A percentile compares a stretch with the other conserved stretches of the same genome.
phyloP scores from a whole-genome alignment of 2,329 filamentous ascomycete genomes.

The Hypoxylon sp. region DNA sequence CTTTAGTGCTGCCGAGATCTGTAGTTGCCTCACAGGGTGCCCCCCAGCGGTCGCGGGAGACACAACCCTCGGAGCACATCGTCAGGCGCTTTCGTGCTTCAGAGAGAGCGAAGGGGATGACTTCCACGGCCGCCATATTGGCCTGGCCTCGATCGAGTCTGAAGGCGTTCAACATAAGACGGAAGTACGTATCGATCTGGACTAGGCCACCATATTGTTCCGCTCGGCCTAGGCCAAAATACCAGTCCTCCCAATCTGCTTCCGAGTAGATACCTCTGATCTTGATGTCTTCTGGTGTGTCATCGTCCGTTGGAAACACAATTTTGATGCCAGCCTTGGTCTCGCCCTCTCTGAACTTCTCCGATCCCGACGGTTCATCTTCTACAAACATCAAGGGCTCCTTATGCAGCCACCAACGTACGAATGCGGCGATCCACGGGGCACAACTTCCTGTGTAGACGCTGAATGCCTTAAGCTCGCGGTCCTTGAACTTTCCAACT shows the following conservation, averaged over 20 bases:
- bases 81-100: constrained; percentile 22
- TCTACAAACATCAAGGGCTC: constrained; percentile 15
- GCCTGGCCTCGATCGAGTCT: constrained; percentile 25
- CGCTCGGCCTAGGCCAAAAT: constrained; percentile 7
- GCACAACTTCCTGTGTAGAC: constrained; percentile 17
- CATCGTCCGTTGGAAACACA: background rate
- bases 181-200: constrained; percentile 18
- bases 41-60: constrained; percentile 12
- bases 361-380: background rate
- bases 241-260: constrained; percentile 1
- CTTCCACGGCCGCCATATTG: constrained; percentile 14
- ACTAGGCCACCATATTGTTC: constrained; percentile 25
- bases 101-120: constrained; percentile 23
- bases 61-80: constrained; percentile 32
- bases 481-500: background rate
- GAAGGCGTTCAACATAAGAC: constrained; percentile 27
- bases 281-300: constrained; percentile 4
- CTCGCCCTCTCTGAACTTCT: background rate
- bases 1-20: constrained; percentile 4
- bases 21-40: constrained; percentile 5
- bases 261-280: constrained; percentile 16
- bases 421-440: constrained; percentile 35
- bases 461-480: constrained; percentile 3
- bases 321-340: constrained; percentile 17
- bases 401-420: constrained; percentile 25